Percentiles rank a stretch among this genome's conserved stretches.
Evolutionary conservation across 768 basidiomycete genomes (phyloP).

Genomic region (Calocybe indica): DNA sequence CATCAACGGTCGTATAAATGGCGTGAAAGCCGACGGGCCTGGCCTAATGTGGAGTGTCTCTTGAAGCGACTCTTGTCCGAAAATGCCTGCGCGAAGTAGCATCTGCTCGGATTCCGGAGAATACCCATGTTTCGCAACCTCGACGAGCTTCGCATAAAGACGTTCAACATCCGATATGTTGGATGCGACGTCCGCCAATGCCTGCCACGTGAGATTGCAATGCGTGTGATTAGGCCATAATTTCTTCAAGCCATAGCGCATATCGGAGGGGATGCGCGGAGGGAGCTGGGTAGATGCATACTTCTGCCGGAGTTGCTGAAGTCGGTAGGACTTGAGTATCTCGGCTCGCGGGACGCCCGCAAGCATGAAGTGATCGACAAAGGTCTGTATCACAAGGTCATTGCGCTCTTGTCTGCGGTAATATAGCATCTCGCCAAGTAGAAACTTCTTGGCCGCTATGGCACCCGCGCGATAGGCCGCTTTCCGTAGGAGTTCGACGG

Average conservation of each 20-base stretch:
- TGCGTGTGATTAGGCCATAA: slow-evolving; percentile 28
- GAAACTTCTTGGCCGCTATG: slow-evolving; percentile 17
- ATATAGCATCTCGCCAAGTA: slow-evolving; percentile 39
- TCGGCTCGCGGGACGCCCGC: slow-evolving; percentile 45
- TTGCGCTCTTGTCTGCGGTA: slow-evolving; percentile 22
- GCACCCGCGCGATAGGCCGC: slow-evolving; percentile 18
- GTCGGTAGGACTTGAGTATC: slow-evolving; percentile 17
- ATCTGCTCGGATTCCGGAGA: not conserved
- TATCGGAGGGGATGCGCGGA: slow-evolving; percentile 2
- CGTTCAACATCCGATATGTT: slow-evolving; percentile 16
- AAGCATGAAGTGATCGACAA: slow-evolving; percentile 43
- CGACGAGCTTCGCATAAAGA: slow-evolving; percentile 42
- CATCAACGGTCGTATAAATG: slow-evolving; percentile 43
- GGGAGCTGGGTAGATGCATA: slow-evolving; percentile 1
- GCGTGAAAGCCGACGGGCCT: slow-evolving; percentile 36
- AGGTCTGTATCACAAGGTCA: slow-evolving; percentile 35
- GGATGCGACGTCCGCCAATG: slow-evolving; percentile 21
- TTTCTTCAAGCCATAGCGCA: slow-evolving; percentile 14
- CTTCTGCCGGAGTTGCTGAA: not conserved
- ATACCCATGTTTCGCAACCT: slow-evolving; percentile 6
- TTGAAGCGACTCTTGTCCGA: slow-evolving; percentile 11
- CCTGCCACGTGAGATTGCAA: slow-evolving; percentile 33
- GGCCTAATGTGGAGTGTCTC: slow-evolving; percentile 9
- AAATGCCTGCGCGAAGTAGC: not conserved
- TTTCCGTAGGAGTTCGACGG: slow-evolving; percentile 25